Evolutionary conservation across 169 alveolate genomes (phyloP), one percentile per base, ranked within the genome.

Genomic region (Eimeria acervulina): DNA sequence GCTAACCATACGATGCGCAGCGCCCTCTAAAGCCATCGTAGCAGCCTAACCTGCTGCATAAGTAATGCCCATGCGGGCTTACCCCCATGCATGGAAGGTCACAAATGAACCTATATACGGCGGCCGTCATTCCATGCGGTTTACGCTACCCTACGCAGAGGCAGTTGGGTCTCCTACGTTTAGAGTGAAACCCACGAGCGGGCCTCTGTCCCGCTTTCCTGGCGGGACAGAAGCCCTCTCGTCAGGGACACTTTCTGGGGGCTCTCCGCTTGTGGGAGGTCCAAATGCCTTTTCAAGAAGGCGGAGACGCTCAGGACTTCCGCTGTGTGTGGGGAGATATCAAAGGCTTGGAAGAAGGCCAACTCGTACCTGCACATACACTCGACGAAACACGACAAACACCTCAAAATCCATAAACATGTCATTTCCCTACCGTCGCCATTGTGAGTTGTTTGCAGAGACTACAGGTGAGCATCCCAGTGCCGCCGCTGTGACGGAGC

Each of bases 281-380:
- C 61, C 10, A n/a, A 17, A 40, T 36, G 87, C n/a, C 66, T 55
- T 36, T 38, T 85, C 3, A 21, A 23, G 44, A 85, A 85, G 36
- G 93, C 51, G 66, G 93, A 85, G 59, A 85, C 93, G 44, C 80
- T 85, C 33, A 85, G 55, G 31, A 85, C 93, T 6, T 55, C 93
- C 31, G 80, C 42, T n/a, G 52, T 59, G 38, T 85, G 93, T 17
- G 93, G 93, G 28, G 93, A 52, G 42, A 85, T 12, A 42, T 85
- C 93, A 19, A 85, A 85, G 3, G 93, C 93, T 42, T 31, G n/a
- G 36, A 85, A 59, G 93, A 59, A 55, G 23, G 74, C 80, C 74
- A 85, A 21, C 78, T 85, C 93, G 93, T 85, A 85, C 66, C 93
- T 85, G 93, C 80, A 0, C 23, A 81, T 19, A n/a, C 44, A n/a